A percentile compares a stretch with the other conserved stretches of the same genome.
phyloP scores from a whole-genome alignment of 768 basidiomycete species.

The Artomyces pyxidatus region DNA sequence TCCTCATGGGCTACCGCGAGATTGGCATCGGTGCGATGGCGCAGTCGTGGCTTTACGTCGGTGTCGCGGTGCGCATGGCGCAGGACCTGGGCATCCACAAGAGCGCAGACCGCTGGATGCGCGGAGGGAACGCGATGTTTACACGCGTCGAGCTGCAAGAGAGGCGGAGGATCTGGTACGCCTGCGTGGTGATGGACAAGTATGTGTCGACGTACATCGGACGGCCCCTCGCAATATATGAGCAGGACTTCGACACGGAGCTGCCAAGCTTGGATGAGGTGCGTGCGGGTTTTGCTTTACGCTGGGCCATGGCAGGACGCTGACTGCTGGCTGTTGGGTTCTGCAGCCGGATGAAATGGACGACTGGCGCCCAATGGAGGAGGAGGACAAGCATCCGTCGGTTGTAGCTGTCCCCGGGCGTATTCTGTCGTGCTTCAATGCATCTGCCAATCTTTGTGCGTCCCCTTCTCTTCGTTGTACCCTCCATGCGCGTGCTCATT shows the following conservation, averaged over 20 bases:
- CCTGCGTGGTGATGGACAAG: slow-evolving; percentile 71
- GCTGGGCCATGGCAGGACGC: too few relatives aligned
- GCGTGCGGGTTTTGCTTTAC: slow-evolving; percentile 10
- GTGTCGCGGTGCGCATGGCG: slow-evolving; percentile 90
- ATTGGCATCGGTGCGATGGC: slow-evolving; percentile 87
- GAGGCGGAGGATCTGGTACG: slow-evolving; percentile 70
- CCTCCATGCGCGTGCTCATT: slow-evolving; percentile 2
- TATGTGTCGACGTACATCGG: slow-evolving; percentile 78
- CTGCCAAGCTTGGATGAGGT: slow-evolving; percentile 58
- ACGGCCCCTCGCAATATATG: slow-evolving; percentile 66
- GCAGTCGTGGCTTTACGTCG: slow-evolving; percentile 77
- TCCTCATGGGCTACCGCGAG: slow-evolving; percentile 79
- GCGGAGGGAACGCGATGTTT: slow-evolving; percentile 47
- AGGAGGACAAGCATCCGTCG: slow-evolving; percentile 20
- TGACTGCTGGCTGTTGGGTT: too few relatives aligned
- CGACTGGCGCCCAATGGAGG: slow-evolving; percentile 37
- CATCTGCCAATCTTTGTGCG: slow-evolving; percentile 65
- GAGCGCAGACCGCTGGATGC: slow-evolving; percentile 70
- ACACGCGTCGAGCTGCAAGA: slow-evolving; percentile 55
- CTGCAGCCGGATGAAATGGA: slow-evolving; percentile 62
- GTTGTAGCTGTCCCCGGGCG: slow-evolving; percentile 35
- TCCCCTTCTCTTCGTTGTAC: slow-evolving; percentile 8
- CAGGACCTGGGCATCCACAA: slow-evolving; percentile 83
- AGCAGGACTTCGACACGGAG: slow-evolving; percentile 68
- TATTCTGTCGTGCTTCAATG: slow-evolving; percentile 69